Percentiles rank a stretch among this genome's conserved stretches.
Evolutionary conservation across 2,329 filamentous ascomycete genomes (phyloP).

Genomic region (Talaromyces sp.): DNA sequence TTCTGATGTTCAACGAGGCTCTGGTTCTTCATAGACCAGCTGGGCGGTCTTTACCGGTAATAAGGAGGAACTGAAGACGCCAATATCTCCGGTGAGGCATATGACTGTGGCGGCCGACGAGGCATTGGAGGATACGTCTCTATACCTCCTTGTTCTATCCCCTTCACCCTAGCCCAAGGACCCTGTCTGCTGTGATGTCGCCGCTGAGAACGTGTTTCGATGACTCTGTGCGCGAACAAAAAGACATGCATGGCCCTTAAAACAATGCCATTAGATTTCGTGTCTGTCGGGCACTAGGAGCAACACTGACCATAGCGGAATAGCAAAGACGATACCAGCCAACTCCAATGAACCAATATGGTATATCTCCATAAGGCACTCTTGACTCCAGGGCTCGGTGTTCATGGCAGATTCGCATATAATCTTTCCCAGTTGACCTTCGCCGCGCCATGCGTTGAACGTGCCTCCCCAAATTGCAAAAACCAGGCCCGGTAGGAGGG

Average conservation of each 20-base stretch:
- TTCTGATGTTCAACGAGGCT: not conserved
- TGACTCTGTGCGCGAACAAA: slow-evolving; percentile 5
- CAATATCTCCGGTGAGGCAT: not conserved
- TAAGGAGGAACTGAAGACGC: not conserved
- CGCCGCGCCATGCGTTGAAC: slow-evolving; percentile 24
- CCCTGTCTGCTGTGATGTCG: not conserved
- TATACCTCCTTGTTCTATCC: not conserved
- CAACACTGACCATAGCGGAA: slow-evolving; percentile 21
- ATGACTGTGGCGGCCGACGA: not conserved
- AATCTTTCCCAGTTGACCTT: slow-evolving; percentile 6
- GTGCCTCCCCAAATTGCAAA: slow-evolving; percentile 23
- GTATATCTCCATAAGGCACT: slow-evolving; percentile 27
- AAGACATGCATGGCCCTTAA: slow-evolving; percentile 5
- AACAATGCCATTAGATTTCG: not conserved
- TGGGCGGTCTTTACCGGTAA: not conserved
- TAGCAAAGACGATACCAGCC: slow-evolving; percentile 21
- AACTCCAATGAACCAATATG: slow-evolving; percentile 24
- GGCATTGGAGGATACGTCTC: not conserved
- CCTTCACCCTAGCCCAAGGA: not conserved
- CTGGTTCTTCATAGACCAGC: not conserved
- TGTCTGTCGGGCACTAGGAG: not conserved
- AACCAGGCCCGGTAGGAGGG: slow-evolving; percentile 19
- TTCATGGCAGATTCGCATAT: slow-evolving; percentile 21
- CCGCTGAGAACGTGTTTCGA: not conserved
- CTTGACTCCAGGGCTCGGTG: slow-evolving; percentile 16